phyloP scores from a whole-genome alignment of 2,329 filamentous ascomycete genomes.

The Aspergillus novofumigatus region DNA sequence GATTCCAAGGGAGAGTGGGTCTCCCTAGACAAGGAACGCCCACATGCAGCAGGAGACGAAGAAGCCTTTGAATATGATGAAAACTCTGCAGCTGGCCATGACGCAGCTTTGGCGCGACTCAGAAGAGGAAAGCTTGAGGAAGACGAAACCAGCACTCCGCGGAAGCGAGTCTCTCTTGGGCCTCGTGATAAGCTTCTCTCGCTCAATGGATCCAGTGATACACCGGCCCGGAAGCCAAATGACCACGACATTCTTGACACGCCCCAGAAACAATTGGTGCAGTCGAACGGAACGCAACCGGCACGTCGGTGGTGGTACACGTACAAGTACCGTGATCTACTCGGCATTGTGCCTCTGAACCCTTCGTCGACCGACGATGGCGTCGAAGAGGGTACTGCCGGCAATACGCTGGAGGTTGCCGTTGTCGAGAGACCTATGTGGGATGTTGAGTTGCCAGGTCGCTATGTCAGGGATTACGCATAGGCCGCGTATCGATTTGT shows the following conservation, averaged over 20 bases:
- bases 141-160: constrained; percentile 17
- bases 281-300: constrained; percentile 22
- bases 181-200: constrained; percentile 11
- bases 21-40: constrained; percentile 28
- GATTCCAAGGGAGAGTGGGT: constrained; percentile 33
- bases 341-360: constrained; percentile 64
- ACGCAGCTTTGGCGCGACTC: constrained; percentile 29
- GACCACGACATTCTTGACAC: constrained; percentile 1
- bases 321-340: constrained; percentile 89
- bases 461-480: constrained; percentile 59
- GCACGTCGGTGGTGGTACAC: constrained; percentile 64
- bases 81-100: constrained; percentile 25
- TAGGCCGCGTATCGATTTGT: constrained; percentile 12
- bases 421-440: constrained; percentile 82
- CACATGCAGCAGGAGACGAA: constrained; percentile 24
- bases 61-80: constrained; percentile 33
- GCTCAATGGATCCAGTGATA: constrained; percentile 16
- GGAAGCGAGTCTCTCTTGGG: constrained; percentile 13
- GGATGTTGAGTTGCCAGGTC: constrained; percentile 72
- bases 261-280: constrained; percentile 21
- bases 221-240: constrained; percentile 7
- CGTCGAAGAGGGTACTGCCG: constrained; percentile 26
- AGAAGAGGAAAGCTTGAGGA: constrained; percentile 21
- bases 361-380: constrained; percentile 27
- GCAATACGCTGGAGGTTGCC: constrained; percentile 63